phyloP scores from a whole-genome alignment of 768 basidiomycete species.

The Suillus occidentalis region DNA sequence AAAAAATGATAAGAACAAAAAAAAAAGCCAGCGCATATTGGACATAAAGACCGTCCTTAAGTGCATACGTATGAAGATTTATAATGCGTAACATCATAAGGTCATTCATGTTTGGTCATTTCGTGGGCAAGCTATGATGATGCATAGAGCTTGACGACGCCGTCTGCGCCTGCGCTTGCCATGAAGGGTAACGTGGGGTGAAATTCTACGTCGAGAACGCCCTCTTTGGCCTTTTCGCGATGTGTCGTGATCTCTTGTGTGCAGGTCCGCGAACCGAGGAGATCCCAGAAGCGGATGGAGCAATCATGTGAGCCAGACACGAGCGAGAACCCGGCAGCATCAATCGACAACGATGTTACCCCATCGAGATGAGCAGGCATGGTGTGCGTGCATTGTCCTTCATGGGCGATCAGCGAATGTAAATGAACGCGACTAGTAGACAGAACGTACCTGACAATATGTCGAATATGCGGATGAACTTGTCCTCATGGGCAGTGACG shows the following conservation, averaged over 20 bases:
- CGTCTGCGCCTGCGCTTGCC: slow-evolving; percentile 95
- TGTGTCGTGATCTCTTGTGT: slow-evolving; percentile 89
- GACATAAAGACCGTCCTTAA: slow-evolving; percentile 27
- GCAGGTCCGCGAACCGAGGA: slow-evolving; percentile 76
- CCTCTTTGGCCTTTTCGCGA: slow-evolving; percentile 87
- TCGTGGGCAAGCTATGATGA: slow-evolving; percentile 56
- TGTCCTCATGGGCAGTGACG: slow-evolving; percentile 92
- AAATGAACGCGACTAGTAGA: neutral
- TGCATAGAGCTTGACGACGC: slow-evolving; percentile 88
- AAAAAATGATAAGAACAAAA: slow-evolving; percentile 8
- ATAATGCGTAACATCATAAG: slow-evolving; percentile 16
- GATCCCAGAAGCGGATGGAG: slow-evolving; percentile 92
- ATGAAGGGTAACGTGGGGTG: slow-evolving; percentile 82
- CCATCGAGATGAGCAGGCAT: slow-evolving; percentile 91
- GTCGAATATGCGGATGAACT: slow-evolving; percentile 88
- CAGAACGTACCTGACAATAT: slow-evolving; percentile 64
- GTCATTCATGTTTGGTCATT: neutral
- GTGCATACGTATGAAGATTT: slow-evolving; percentile 23
- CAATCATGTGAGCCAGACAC: slow-evolving; percentile 93
- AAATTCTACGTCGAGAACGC: slow-evolving; percentile 85
- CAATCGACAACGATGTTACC: slow-evolving; percentile 88
- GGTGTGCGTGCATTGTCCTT: slow-evolving; percentile 85
- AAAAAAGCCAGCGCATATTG: slow-evolving; percentile 15
- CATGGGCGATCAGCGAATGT: slow-evolving; percentile 7
- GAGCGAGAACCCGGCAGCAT: slow-evolving; percentile 82